phyloP scores from a whole-genome alignment of 305 asterid genomes.

The Fraxinus angustifolia region DNA sequence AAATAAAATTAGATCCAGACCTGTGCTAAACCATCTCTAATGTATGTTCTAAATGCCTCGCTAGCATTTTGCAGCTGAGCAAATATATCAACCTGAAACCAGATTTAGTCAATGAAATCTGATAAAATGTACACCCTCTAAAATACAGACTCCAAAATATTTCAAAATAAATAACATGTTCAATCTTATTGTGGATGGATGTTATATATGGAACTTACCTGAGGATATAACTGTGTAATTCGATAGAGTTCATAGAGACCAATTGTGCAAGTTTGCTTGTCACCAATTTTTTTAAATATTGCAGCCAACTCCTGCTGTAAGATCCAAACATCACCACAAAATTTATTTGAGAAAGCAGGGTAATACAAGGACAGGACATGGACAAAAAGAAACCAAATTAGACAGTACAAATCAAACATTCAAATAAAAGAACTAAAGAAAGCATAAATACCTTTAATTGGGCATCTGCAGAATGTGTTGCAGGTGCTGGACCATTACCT shows the following conservation, averaged over 20 bases:
- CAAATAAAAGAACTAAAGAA: slow-evolving; percentile 3
- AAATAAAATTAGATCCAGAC: slow-evolving; percentile 34
- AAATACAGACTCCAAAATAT: not conserved
- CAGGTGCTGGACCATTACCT: slow-evolving; percentile 72
- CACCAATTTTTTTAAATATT: slow-evolving; percentile 97
- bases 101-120: slow-evolving; percentile 19
- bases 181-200: not conserved
- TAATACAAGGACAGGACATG: not conserved
- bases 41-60: slow-evolving; percentile 91
- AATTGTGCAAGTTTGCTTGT: slow-evolving; percentile 96
- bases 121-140: not conserved
- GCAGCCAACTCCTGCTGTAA: slow-evolving; percentile 98
- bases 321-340: slow-evolving; percentile 21
- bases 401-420: not conserved
- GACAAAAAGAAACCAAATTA: not conserved
- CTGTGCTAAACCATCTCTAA: slow-evolving; percentile 97
- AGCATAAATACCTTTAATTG: slow-evolving; percentile 67
- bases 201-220: slow-evolving; percentile 39
- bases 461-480: slow-evolving; percentile 87
- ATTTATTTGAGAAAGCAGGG: not conserved
- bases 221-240: slow-evolving; percentile 94
- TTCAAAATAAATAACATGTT: not conserved
- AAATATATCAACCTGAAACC: slow-evolving; percentile 88
- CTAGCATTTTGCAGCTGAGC: slow-evolving; percentile 98
- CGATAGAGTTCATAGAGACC: slow-evolving; percentile 96